phyloP scores from a whole-genome alignment of 148 eudicot genomes.

The Pharnaceum exiguum region DNA sequence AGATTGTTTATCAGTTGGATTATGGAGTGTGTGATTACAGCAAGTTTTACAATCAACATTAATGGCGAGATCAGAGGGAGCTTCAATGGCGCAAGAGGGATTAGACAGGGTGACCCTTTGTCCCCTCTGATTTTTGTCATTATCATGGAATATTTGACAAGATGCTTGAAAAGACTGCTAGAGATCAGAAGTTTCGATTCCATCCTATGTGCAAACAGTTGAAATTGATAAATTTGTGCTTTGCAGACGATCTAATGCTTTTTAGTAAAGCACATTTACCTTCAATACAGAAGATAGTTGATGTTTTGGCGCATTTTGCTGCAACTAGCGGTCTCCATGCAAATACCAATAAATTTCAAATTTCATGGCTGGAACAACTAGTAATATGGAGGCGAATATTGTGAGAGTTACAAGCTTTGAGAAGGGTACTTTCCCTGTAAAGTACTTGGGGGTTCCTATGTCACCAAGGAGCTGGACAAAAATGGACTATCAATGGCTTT shows the following conservation, averaged over 20 bases:
- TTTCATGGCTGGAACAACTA: not conserved
- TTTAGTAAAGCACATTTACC: not conserved
- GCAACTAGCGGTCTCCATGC: not conserved
- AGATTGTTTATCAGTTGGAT: not conserved
- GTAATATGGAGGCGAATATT: not conserved
- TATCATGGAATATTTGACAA: not conserved
- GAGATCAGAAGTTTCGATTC: not conserved
- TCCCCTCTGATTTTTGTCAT: no score
- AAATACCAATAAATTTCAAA: not conserved
- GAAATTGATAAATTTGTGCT: not conserved
- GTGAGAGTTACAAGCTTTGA: not conserved
- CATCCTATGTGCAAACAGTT: not conserved
- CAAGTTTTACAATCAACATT: not conserved
- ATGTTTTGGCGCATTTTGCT: not conserved
- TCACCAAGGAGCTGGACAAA: not conserved
- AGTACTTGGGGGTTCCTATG: not conserved
- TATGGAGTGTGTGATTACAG: not conserved
- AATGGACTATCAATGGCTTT: not conserved
- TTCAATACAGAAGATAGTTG: not conserved
- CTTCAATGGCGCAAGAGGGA: not conserved
- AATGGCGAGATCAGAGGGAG: not conserved
- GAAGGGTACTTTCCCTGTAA: not conserved
- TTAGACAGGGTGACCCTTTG: not conserved
- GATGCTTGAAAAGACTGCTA: not conserved
- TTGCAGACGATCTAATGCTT: not conserved